Percentiles rank a stretch among this genome's conserved stretches.
Evolutionary conservation across 2,329 filamentous ascomycete genomes (phyloP).

Genomic region (Didymella exigua): DNA sequence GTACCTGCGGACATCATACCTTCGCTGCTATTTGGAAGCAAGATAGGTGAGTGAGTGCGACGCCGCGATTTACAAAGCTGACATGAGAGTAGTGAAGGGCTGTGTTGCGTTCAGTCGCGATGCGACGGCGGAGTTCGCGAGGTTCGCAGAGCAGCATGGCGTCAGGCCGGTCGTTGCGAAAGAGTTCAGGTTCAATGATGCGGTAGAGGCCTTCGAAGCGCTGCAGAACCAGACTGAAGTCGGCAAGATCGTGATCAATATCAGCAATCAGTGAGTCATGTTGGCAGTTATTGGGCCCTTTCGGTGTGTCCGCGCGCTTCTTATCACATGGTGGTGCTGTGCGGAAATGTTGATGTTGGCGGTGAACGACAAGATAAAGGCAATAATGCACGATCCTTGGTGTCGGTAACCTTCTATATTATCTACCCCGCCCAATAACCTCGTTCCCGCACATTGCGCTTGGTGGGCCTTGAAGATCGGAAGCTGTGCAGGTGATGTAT

Average conservation of each 20-base stretch:
- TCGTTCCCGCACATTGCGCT: slow-evolving; percentile 27
- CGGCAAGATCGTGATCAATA: slow-evolving; percentile 27
- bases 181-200: slow-evolving; percentile 24
- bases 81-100: slow-evolving; percentile 25
- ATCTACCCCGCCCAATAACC: neutral
- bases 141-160: slow-evolving; percentile 24
- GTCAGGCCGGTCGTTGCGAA: slow-evolving; percentile 31
- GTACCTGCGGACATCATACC: slow-evolving; percentile 19
- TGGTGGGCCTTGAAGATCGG: slow-evolving; percentile 1
- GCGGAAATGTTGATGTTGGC: neutral
- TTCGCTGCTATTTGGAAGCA: slow-evolving; percentile 23
- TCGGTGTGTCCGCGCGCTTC: neutral
- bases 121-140: slow-evolving; percentile 23
- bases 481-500: slow-evolving; percentile 21
- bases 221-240: slow-evolving; percentile 26
- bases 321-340: neutral
- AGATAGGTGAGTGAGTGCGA: slow-evolving; percentile 18
- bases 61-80: neutral
- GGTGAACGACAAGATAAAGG: neutral
- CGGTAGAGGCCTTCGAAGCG: slow-evolving; percentile 25
- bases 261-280: neutral
- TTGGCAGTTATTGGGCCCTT: neutral
- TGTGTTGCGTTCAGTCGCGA: slow-evolving; percentile 25
- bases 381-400: neutral
- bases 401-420: neutral